Evolutionary conservation across 768 basidiomycete species (phyloP).

Genomic region (Amanita fuliginea): DNA sequence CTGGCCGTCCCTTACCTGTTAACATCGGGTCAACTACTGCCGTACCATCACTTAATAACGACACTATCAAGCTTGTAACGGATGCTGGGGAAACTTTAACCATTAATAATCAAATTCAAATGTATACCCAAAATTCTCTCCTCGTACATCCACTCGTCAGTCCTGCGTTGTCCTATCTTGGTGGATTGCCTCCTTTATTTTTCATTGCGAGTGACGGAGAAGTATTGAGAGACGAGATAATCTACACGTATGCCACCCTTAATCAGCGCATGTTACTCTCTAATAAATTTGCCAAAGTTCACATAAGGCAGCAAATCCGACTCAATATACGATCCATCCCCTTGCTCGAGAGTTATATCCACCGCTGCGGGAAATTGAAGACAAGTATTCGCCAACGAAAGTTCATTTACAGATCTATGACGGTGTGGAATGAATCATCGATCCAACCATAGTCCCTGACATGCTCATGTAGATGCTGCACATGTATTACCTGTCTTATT

Average conservation of each 20-base stretch:
- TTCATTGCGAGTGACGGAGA: conserved; percentile 85
- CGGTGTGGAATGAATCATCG: conserved; percentile 32
- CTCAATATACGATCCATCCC: conserved; percentile 43
- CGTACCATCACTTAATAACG: conserved; percentile 27
- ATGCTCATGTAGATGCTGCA: conserved; percentile 39
- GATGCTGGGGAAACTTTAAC: conserved; percentile 40
- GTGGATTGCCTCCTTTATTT: conserved; percentile 81
- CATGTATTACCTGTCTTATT: conserved; percentile 69
- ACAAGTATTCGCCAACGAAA: conserved; percentile 46
- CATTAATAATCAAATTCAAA: conserved; percentile 66
- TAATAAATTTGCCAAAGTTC: conserved; percentile 36
- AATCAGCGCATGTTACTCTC: background rate
- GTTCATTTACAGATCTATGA: conserved; percentile 94
- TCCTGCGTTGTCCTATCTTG: conserved; percentile 71
- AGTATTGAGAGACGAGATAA: conserved; percentile 84
- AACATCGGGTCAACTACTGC: conserved; percentile 39
- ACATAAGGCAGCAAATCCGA: conserved; percentile 85
- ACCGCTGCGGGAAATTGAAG: conserved; percentile 40
- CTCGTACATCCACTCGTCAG: conserved; percentile 77
- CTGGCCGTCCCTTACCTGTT: conserved; percentile 19
- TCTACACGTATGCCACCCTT: conserved; percentile 48
- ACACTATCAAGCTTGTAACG: conserved; percentile 34
- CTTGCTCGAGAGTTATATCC: conserved; percentile 44
- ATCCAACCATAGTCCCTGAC: conserved; percentile 11
- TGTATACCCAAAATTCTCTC: conserved; percentile 76